Base-by-base conservation (phyloP, 768 basidiomycete genomes). In the Leucocoprinus birnbaumii region DNA sequence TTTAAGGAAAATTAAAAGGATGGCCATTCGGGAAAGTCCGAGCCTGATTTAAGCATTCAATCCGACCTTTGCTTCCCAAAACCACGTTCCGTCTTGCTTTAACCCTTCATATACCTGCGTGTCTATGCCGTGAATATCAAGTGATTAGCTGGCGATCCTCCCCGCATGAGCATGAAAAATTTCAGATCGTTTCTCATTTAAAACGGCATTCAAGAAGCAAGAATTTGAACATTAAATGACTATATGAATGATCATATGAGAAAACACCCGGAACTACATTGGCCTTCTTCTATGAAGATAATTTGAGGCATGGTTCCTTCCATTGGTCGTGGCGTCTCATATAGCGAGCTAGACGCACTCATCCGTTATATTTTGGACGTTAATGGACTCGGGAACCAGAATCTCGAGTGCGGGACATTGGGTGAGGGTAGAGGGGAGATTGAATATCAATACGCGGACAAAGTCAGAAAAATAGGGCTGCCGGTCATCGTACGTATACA, bases 1-100 rank as follows among this genome's bases (percentile, higher is more conserved):
- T 57, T 51, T 53, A 51, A 45, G 50, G 50, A 49, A 54, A 59
- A 55, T 45, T 44, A 51, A 59, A 55, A 51, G 46, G 51, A 55
- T 26, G 48, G 40, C 11, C 6, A 27, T 16, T 21, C 47, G 54
- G 54, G 40, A 42, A 34, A 48, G 5, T 14, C 54, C 54, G 54
- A 49, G 35, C 27, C 40, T 49, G 41, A 24, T 27, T 31, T 40
- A 42, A 42, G 40, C 46, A 55, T 49, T 48, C 49, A 55, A 48
- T 48, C 48, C 25, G 18, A 45, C 47, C 47, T 49, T 41, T 26
- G 27, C 47, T 31, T 48, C 27, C 53, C 53, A 48, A 43, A 42
- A 11, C 26, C 41, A n/a, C 41, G 40, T 48, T 55, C 6, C 47
- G 46, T 48, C 47, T 48, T 26, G 24, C 43, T 34, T 34, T 45